These are phyloP conservation scores for Osmanthus fragrans DNA, from an alignment of 257 asterid genomes.

Conservation along the genomic window DNA sequence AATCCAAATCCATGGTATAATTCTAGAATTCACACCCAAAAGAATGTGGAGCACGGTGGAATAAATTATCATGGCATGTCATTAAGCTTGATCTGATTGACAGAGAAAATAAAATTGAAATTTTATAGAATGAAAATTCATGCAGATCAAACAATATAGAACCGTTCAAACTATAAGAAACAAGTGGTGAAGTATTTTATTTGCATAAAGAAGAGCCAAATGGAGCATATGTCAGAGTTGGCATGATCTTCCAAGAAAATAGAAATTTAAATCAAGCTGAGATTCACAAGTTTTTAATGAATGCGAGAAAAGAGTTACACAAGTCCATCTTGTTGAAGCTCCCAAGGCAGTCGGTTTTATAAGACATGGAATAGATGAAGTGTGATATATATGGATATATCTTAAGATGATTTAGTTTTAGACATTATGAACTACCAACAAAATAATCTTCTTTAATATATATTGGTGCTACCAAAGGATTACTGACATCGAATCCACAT, in stretches of 20 bases:
- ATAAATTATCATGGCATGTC: neutral
- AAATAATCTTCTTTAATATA: neutral
- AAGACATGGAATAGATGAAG: neutral
- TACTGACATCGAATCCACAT: neutral
- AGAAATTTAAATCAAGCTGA: neutral
- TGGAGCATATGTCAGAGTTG: neutral
- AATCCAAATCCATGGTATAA: neutral
- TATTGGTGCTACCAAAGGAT: neutral
- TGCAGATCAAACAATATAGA: neutral
- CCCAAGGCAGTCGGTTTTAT: neutral
- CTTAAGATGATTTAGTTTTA: neutral
- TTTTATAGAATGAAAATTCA: neutral
- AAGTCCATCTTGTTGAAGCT: neutral
- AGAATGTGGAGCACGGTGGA: neutral
- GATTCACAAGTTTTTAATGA: neutral
- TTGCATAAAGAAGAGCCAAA: neutral
- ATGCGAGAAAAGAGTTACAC: neutral
- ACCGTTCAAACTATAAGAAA: neutral
- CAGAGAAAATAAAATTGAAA: neutral
- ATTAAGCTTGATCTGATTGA: neutral
- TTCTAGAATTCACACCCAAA: neutral
- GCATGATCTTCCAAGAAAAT: neutral
- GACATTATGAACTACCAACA: neutral
- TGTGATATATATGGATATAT: neutral
- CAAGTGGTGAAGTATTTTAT: neutral